phyloP scores from a whole-genome alignment of 352 stramenopile genomes.

The Pythium brachiatum region DNA sequence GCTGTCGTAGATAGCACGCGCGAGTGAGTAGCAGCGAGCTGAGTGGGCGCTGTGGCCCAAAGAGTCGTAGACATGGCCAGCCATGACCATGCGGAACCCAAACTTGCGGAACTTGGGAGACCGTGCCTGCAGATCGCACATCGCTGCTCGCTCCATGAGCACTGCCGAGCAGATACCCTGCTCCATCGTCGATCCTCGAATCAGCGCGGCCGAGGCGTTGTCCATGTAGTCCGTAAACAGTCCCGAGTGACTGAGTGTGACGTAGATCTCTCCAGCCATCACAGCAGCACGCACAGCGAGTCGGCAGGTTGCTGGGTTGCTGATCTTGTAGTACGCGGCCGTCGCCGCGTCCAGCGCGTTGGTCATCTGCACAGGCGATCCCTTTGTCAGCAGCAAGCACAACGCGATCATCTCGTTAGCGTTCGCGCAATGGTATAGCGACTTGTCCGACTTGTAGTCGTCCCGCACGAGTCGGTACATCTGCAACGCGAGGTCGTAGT shows the following conservation, averaged over 20 bases:
- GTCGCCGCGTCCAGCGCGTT: slow-evolving; percentile 74
- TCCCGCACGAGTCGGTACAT: slow-evolving; percentile 91
- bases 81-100: slow-evolving; percentile 89
- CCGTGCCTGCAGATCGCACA: slow-evolving; percentile 72
- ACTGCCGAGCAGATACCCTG: slow-evolving; percentile 83
- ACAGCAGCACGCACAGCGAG: slow-evolving; percentile 65
- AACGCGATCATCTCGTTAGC: slow-evolving; percentile 89
- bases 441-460: slow-evolving; percentile 91
- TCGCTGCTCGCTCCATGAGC: slow-evolving; percentile 71
- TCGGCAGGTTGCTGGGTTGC: slow-evolving; percentile 41
- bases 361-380: slow-evolving; percentile 80
- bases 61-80: slow-evolving; percentile 79
- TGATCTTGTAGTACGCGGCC: slow-evolving; percentile 61
- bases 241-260: slow-evolving; percentile 63
- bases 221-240: slow-evolving; percentile 89
- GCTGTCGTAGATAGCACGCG: slow-evolving; percentile 74
- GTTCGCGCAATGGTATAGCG: slow-evolving; percentile 74
- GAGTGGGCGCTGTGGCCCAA: slow-evolving; percentile 71
- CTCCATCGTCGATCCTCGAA: slow-evolving; percentile 82
- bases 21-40: slow-evolving; percentile 77
- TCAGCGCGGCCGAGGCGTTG: slow-evolving; percentile 74
- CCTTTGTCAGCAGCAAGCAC: slow-evolving; percentile 74
- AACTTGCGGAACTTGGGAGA: slow-evolving; percentile 85
- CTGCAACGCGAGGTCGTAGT: slow-evolving; percentile 87
- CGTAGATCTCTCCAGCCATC: slow-evolving; percentile 81